Evolutionary conservation across 2,329 filamentous ascomycete genomes (phyloP).

Genomic region (Colletotrichum gloeosporioides): DNA sequence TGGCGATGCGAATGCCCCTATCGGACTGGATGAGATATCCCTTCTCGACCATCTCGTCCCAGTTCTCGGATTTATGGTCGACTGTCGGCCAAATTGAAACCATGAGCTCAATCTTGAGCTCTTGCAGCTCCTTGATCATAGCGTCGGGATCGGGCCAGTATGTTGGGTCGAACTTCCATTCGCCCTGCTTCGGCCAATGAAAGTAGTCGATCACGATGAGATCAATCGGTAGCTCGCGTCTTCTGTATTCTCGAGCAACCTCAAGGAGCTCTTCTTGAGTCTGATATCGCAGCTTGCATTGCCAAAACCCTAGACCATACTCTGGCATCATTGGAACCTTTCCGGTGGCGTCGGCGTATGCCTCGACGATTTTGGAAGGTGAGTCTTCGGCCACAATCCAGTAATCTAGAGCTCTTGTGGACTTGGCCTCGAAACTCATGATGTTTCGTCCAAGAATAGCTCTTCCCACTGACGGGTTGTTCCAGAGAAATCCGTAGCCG

Average conservation of each 20-base stretch:
- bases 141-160: slow-evolving; percentile 72
- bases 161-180: slow-evolving; percentile 69
- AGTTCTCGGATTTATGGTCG: slow-evolving; percentile 33
- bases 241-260: slow-evolving; percentile 61
- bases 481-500: slow-evolving; percentile 68
- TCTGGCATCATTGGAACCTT: slow-evolving; percentile 69
- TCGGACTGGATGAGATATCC: slow-evolving; percentile 67
- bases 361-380: slow-evolving; percentile 57
- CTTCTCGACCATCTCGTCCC: slow-evolving; percentile 37
- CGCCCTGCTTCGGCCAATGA: slow-evolving; percentile 69
- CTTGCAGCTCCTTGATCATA: slow-evolving; percentile 67
- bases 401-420: slow-evolving; percentile 61
- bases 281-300: slow-evolving; percentile 67
- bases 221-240: slow-evolving; percentile 59
- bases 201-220: slow-evolving; percentile 70
- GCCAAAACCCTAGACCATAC: slow-evolving; percentile 69
- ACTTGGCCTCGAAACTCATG: slow-evolving; percentile 63
- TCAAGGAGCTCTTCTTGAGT: slow-evolving; percentile 64
- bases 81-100: slow-evolving; percentile 72
- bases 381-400: slow-evolving; percentile 63
- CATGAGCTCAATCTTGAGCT: slow-evolving; percentile 68
- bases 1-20: slow-evolving; percentile 60
- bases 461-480: slow-evolving; percentile 63
- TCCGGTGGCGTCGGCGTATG: slow-evolving; percentile 59
- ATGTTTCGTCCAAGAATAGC: slow-evolving; percentile 64